Percentiles rank a stretch among this genome's conserved stretches.
These are phyloP conservation scores for Eruca vesicaria DNA, from an alignment of 441 rosid species.

Conservation along the genomic window DNA sequence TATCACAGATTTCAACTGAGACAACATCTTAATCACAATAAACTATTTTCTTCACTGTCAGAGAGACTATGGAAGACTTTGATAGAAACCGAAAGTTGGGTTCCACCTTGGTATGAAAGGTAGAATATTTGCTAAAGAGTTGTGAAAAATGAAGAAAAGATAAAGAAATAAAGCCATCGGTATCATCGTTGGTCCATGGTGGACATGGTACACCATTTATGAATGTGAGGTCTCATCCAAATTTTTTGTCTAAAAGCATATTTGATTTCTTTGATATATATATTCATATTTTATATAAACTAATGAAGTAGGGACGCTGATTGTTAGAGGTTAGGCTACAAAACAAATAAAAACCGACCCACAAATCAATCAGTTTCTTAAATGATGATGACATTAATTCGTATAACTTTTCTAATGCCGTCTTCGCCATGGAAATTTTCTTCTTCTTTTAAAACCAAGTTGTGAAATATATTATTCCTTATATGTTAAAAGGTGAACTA, in stretches of 20 bases:
- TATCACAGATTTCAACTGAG: background rate
- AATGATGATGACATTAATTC: slow-evolving; percentile 26
- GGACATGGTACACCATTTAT: slow-evolving; percentile 34
- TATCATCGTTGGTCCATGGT: slow-evolving; percentile 29
- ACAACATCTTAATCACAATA: slow-evolving; percentile 2
- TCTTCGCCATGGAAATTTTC: slow-evolving; percentile 12
- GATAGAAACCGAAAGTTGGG: slow-evolving; percentile 30
- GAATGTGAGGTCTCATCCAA: slow-evolving; percentile 32
- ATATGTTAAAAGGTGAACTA: background rate
- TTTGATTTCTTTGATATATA: slow-evolving; percentile 2
- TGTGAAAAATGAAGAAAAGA: slow-evolving; percentile 12
- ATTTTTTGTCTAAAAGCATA: slow-evolving; percentile 15
- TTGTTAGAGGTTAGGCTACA: slow-evolving; percentile 32
- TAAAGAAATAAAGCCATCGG: slow-evolving; percentile 18
- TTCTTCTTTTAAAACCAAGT: slow-evolving; percentile 7
- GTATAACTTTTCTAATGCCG: slow-evolving; percentile 14
- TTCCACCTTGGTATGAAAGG: slow-evolving; percentile 27
- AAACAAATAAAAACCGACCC: slow-evolving; percentile 33
- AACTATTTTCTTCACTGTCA: background rate
- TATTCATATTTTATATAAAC: background rate
- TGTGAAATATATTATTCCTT: slow-evolving; percentile 14
- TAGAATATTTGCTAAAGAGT: slow-evolving; percentile 24
- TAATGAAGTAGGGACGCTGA: slow-evolving; percentile 30
- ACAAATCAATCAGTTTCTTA: slow-evolving; percentile 25
- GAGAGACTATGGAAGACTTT: slow-evolving; percentile 12